phyloP scores from a whole-genome alignment of 164 flowering plant genomes.

The Umbellularia californica region DNA sequence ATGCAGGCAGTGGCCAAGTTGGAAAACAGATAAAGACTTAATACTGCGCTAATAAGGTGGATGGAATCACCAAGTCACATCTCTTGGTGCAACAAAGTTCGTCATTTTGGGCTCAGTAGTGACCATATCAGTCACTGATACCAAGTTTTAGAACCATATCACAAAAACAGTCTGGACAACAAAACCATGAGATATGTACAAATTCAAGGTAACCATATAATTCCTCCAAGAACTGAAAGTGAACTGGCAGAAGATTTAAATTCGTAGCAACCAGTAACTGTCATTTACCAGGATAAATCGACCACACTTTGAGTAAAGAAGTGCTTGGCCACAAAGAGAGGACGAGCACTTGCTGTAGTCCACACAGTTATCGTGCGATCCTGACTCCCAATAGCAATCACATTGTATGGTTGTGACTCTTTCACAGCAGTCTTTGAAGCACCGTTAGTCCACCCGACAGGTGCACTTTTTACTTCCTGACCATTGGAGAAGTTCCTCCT shows the following conservation, averaged over 20 bases:
- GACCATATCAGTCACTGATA: too few relatives aligned
- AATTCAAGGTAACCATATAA: too few relatives aligned
- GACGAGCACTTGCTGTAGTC: slow-evolving; percentile 99
- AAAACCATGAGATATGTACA: background rate
- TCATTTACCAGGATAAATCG: slow-evolving; percentile 81
- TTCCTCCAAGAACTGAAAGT: background rate
- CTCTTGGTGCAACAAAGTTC: too few relatives aligned
- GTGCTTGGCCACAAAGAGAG: slow-evolving; percentile 98
- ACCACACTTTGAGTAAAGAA: slow-evolving; percentile 96
- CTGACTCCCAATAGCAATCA: slow-evolving; percentile 98
- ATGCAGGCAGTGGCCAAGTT: too few relatives aligned
- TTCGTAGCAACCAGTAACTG: background rate
- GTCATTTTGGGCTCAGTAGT: too few relatives aligned
- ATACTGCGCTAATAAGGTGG: too few relatives aligned
- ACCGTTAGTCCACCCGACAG: slow-evolving; percentile 89
- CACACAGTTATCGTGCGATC: slow-evolving; percentile 99
- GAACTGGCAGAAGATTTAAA: background rate
- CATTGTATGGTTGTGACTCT: slow-evolving; percentile 83
- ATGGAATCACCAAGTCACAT: too few relatives aligned
- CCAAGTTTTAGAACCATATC: too few relatives aligned
- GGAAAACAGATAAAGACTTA: too few relatives aligned
- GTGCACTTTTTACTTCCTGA: slow-evolving; percentile 55
- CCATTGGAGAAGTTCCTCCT: slow-evolving; percentile 47
- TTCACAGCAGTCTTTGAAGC: slow-evolving; percentile 58
- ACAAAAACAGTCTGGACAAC: too few relatives aligned